Evolutionary conservation across 2,329 filamentous ascomycete species (phyloP).

Genomic region (Orbilia brochopaga): DNA sequence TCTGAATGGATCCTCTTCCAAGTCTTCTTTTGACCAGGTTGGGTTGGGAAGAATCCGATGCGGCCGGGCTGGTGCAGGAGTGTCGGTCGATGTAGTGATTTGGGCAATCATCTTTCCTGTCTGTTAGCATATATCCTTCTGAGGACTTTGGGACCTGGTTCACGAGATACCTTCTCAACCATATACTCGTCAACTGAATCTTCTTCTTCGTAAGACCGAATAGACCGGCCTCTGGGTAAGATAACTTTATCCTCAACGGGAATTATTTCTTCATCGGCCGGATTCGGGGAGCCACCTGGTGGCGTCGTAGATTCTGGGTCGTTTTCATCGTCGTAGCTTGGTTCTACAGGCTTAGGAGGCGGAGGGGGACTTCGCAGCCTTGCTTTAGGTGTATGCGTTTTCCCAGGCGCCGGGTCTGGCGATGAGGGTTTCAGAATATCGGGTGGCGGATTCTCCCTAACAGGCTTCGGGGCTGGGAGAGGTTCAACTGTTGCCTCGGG

Average conservation of each 20-base stretch:
- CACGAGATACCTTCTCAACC: conserved; percentile 52
- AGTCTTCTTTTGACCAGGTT: conserved; percentile 37
- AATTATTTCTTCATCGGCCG: conserved; percentile 3
- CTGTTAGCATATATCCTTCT: conserved; percentile 16
- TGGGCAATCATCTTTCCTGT: conserved; percentile 34
- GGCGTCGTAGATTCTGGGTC: conserved; percentile 11
- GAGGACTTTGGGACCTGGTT: conserved; percentile 2
- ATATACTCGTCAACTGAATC: conserved; percentile 45
- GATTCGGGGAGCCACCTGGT: conserved; percentile 12
- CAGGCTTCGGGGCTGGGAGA: background rate
- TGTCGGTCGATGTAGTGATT: conserved; percentile 44
- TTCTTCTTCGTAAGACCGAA: conserved; percentile 23
- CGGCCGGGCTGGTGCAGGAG: conserved; percentile 37
- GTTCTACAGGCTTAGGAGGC: conserved; percentile 23
- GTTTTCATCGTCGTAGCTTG: conserved; percentile 25
- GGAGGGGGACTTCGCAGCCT: conserved; percentile 38
- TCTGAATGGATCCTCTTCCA: conserved; percentile 55
- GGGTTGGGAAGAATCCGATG: conserved; percentile 31
- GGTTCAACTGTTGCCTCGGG: background rate
- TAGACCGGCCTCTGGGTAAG: background rate
- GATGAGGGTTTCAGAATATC: background rate
- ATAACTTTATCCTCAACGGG: conserved; percentile 3
- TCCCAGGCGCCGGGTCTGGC: conserved; percentile 12
- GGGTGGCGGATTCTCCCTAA: background rate
- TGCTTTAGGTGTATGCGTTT: conserved; percentile 26